These are phyloP conservation scores for Beauveria medogensis DNA, from an alignment of 2,329 filamentous ascomycete genomes.

Conservation along the genomic window DNA sequence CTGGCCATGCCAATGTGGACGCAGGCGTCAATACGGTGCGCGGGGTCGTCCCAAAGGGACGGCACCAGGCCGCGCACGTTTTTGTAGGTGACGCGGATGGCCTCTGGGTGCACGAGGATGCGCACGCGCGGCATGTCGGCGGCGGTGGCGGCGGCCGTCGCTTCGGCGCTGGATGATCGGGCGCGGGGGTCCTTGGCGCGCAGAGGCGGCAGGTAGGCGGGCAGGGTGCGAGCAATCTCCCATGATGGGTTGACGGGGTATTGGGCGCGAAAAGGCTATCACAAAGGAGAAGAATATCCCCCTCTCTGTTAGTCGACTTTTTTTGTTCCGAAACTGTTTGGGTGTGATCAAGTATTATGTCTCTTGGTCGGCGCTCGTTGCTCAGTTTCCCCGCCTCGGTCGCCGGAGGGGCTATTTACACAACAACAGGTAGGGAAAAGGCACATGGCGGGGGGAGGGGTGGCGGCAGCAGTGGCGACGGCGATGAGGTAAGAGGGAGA, in stretches of 20 bases:
- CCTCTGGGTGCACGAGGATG: conserved; percentile 55
- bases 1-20: conserved; percentile 78
- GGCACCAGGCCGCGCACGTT: conserved; percentile 58
- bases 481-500: neutral
- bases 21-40: conserved; percentile 50
- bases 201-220: conserved; percentile 50
- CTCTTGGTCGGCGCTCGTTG: neutral
- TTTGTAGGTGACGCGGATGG: conserved; percentile 65
- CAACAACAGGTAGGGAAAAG: too few species aligned
- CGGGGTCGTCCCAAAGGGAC: conserved; percentile 44
- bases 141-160: conserved; percentile 10
- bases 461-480: neutral
- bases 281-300: neutral
- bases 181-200: conserved; percentile 32
- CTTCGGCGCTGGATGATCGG: conserved; percentile 7
- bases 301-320: neutral
- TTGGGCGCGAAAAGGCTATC: conserved; percentile 65
- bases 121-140: conserved; percentile 40
- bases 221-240: conserved; percentile 65
- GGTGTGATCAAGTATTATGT: neutral
- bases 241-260: conserved; percentile 72
- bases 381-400: neutral
- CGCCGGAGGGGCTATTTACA: neutral
- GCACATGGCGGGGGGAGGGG: neutral
- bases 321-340: too few species aligned